Percentiles rank a stretch among this genome's conserved stretches.
Evolutionary conservation across 2,329 filamentous ascomycete genomes (phyloP).

Genomic region (Madurella fahalii): DNA sequence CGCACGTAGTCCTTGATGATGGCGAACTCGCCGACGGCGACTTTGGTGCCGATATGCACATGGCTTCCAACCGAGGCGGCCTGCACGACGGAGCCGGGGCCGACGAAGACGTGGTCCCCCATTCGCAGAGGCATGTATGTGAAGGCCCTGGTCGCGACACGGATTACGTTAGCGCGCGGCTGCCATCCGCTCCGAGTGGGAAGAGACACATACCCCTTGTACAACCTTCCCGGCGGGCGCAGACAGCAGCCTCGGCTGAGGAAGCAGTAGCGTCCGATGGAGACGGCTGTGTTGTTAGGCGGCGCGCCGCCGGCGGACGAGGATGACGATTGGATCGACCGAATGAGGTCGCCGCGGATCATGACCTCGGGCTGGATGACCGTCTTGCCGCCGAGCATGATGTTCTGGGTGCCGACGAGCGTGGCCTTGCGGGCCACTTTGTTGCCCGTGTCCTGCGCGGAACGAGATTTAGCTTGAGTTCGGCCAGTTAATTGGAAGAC

Average conservation of each 20-base stretch:
- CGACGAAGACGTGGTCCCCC: constrained; percentile 91
- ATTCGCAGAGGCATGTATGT: constrained; percentile 88
- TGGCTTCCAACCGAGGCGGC: constrained; percentile 80
- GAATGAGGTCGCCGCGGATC: constrained; percentile 83
- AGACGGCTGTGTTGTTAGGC: constrained; percentile 64
- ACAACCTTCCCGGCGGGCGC: constrained; percentile 76
- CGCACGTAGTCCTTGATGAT: constrained; percentile 93
- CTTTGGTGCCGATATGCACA: constrained; percentile 76
- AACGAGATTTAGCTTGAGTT: constrained; percentile 5
- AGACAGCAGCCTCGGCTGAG: constrained; percentile 74
- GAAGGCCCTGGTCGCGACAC: constrained; percentile 44
- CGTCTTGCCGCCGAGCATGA: constrained; percentile 93
- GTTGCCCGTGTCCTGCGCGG: constrained; percentile 83
- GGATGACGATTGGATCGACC: constrained; percentile 45
- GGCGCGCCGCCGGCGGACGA: constrained; percentile 37
- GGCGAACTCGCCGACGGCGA: constrained; percentile 77
- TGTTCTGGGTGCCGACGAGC: constrained; percentile 94
- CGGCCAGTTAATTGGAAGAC: background rate
- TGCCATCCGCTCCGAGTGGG: background rate
- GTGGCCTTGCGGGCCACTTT: constrained; percentile 91
- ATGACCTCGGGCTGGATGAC: constrained; percentile 94
- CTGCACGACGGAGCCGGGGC: constrained; percentile 69
- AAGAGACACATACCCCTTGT: constrained; percentile 56
- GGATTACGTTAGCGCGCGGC: background rate
- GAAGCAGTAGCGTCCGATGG: constrained; percentile 88